phyloP scores from a whole-genome alignment of 495 filamentous ascomycete species.

The Oidiodendron maius region DNA sequence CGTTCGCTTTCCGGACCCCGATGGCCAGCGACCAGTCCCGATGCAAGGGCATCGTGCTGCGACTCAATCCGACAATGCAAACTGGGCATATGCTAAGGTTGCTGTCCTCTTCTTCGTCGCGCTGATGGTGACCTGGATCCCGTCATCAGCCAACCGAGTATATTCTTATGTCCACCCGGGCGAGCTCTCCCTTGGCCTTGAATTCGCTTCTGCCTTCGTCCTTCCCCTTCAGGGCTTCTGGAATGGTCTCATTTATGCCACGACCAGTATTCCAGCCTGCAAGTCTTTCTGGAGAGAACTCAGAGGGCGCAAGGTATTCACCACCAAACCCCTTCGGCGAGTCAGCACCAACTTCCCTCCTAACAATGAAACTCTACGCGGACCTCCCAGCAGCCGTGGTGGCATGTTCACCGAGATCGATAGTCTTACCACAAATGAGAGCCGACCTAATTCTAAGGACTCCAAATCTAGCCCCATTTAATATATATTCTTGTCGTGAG shows the following conservation, averaged over 20 bases:
- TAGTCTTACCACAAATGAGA: not conserved
- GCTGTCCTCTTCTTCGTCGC: conserved; percentile 83
- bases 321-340: not conserved
- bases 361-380: not conserved
- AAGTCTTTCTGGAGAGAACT: conserved; percentile 10
- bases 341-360: not conserved
- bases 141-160: conserved; percentile 73
- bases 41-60: conserved; percentile 3
- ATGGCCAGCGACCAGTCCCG: not conserved
- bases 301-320: not conserved
- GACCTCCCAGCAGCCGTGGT: not conserved
- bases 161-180: conserved; percentile 57
- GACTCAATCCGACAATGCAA: conserved; percentile 39
- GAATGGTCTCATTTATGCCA: conserved; percentile 76
- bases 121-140: conserved; percentile 79
- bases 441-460: not conserved
- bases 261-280: conserved; percentile 48
- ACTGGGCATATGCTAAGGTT: conserved; percentile 78
- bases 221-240: conserved; percentile 83
- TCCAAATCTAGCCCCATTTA: too few species aligned
- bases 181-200: conserved; percentile 49
- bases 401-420: not conserved
- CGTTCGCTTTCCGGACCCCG: not conserved
- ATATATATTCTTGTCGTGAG: too few species aligned
- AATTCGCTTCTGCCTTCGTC: conserved; percentile 66